Conservation (phyloP, 805 yeast species). For the Zygosaccharomyces pseudorouxii region DNA sequence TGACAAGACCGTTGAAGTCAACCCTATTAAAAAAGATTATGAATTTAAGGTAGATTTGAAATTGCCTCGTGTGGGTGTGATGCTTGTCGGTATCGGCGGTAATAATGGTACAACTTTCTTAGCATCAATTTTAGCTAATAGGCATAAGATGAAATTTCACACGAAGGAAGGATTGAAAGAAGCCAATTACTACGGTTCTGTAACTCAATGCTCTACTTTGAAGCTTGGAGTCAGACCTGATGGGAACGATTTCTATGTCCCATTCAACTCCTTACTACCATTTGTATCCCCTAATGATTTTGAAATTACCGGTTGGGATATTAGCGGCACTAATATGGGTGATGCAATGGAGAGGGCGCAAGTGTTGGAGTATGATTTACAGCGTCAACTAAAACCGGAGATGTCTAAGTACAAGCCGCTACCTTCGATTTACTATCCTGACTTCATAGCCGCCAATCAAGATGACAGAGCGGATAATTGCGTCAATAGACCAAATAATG, state of each 20-base stretch:
- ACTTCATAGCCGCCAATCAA: constrained; percentile 93
- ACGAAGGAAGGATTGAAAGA: constrained; percentile 71
- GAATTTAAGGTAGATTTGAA: constrained; percentile 80
- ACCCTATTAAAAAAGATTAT: constrained; percentile 67
- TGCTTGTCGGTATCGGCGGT: constrained; percentile 95
- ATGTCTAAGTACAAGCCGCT: constrained; percentile 63
- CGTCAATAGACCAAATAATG: constrained; percentile 42
- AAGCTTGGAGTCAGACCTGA: constrained; percentile 79
- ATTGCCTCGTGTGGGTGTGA: constrained; percentile 79
- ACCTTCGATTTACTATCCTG: constrained; percentile 90
- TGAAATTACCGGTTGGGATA: constrained; percentile 93
- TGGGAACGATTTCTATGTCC: constrained; percentile 87
- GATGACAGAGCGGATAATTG: constrained; percentile 87
- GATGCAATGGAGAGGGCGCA: constrained; percentile 80
- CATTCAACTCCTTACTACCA: constrained; percentile 85
- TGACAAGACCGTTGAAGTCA: constrained; percentile 55
- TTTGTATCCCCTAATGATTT: constrained; percentile 87
- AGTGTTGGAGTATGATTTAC: constrained; percentile 82
- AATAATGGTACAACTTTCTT: constrained; percentile 92
- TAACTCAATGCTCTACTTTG: constrained; percentile 86
- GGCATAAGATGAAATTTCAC: constrained; percentile 68
- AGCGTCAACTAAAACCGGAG: constrained; percentile 62
- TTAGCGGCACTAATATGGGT: constrained; percentile 62
- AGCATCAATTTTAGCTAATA: constrained; percentile 82
- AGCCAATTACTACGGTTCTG: constrained; percentile 89